phyloP scores from a whole-genome alignment of 2,329 filamentous ascomycete species.

The Colletotrichum trifolii region DNA sequence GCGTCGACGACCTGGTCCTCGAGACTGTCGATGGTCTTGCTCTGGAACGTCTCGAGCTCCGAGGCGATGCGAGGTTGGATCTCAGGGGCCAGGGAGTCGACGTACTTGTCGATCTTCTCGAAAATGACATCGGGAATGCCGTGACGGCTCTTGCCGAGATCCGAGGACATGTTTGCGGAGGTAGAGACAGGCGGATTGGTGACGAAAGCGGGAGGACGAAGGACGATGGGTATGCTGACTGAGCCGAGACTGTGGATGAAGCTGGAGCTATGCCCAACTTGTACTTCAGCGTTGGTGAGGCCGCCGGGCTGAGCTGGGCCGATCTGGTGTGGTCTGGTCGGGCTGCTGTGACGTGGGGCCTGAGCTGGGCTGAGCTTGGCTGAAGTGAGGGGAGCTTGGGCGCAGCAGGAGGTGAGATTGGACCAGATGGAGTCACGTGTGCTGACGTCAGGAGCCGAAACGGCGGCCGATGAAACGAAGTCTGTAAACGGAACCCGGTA shows the following conservation, averaged over 20 bases:
- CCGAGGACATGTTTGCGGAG: conserved; percentile 46
- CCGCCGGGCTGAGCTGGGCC: conserved; percentile 10
- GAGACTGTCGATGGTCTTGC: conserved; percentile 57
- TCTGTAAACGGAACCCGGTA: too few species aligned
- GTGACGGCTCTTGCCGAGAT: conserved; percentile 33
- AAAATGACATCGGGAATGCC: conserved; percentile 55
- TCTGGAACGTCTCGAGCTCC: conserved; percentile 56
- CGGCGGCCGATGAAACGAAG: background rate
- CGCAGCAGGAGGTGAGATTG: conserved; percentile 2
- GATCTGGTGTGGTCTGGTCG: background rate
- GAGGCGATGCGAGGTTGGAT: conserved; percentile 58
- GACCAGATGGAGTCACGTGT: conserved; percentile 9
- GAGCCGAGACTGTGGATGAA: background rate
- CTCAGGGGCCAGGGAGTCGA: conserved; percentile 58
- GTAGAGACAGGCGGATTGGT: background rate
- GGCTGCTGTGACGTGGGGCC: background rate
- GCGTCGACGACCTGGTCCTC: conserved; percentile 57
- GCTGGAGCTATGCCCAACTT: conserved; percentile 23
- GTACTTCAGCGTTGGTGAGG: conserved; percentile 15
- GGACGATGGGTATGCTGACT: background rate
- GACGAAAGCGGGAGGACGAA: background rate
- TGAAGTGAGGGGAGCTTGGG: background rate
- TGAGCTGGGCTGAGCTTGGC: conserved; percentile 1
- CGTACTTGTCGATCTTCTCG: conserved; percentile 57
- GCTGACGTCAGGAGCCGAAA: conserved; percentile 6